Conservation (phyloP, 495 filamentous ascomycete species). For the Podospora tetraspora region DNA sequence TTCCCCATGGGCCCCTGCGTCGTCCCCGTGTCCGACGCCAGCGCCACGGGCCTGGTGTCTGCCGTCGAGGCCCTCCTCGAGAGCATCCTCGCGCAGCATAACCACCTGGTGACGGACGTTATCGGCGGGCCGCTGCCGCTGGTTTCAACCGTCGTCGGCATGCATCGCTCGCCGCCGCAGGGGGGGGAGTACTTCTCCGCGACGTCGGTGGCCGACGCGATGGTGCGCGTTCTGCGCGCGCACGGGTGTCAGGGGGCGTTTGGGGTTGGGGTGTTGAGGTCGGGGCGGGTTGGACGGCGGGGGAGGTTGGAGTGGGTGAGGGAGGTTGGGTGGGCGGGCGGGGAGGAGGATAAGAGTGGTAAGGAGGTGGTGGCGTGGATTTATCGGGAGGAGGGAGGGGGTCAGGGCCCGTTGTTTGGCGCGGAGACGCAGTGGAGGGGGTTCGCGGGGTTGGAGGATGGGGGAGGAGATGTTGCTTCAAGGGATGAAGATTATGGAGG, state of each 20-base stretch:
- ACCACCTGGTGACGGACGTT: background rate
- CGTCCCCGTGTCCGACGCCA: no score
- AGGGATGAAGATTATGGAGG: no score
- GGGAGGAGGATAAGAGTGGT: background rate
- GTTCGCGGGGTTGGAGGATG: background rate
- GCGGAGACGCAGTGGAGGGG: background rate
- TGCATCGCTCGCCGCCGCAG: background rate
- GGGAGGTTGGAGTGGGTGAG: background rate
- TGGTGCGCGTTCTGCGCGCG: background rate
- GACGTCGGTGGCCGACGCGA: background rate
- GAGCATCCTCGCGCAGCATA: background rate
- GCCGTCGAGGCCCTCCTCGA: background rate
- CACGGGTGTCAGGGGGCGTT: background rate
- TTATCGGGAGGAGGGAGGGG: background rate
- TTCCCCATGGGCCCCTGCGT: background rate
- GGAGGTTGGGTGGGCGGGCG: background rate
- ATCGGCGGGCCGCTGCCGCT: background rate
- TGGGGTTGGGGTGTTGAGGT: background rate
- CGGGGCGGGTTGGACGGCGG: background rate
- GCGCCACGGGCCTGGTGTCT: background rate
- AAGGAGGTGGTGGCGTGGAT: background rate
- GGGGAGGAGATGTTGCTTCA: no score
- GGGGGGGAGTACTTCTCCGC: background rate
- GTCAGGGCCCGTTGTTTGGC: background rate
- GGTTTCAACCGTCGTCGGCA: background rate